These are phyloP conservation scores for Flaveria floridana DNA, from an alignment of 140 eudicot species.

Conservation along the genomic window DNA sequence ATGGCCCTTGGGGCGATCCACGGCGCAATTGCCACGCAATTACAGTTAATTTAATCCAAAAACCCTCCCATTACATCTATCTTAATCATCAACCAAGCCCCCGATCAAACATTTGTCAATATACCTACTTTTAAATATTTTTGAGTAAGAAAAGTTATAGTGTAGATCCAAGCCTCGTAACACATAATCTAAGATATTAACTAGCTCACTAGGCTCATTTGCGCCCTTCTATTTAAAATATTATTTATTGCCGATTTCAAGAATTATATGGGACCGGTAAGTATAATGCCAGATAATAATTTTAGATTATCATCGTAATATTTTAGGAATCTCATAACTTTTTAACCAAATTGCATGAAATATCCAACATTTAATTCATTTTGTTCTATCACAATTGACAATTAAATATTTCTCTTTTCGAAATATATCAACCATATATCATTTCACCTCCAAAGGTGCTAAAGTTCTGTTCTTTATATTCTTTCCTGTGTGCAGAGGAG, in stretches of 20 bases:
- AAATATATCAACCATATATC: background rate
- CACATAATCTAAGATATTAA: no score
- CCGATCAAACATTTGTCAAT: no score
- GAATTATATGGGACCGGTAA: constrained; percentile 22
- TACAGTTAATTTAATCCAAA: no score
- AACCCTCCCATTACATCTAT: no score
- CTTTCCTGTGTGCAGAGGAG: constrained; percentile 25
- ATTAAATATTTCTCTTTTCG: background rate
- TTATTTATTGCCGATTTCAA: background rate
- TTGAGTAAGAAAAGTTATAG: no score
- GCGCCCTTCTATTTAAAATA: background rate
- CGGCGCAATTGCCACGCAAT: no score
- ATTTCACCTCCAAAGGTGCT: constrained; percentile 32
- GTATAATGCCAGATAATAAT: background rate
- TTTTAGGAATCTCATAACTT: background rate
- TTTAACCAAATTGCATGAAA: background rate
- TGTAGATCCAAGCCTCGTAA: no score
- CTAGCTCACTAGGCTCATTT: no score
- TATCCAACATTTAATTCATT: constrained; percentile 16
- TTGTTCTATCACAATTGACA: background rate
- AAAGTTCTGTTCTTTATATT: constrained; percentile 28
- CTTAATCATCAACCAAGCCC: no score
- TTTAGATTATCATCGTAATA: background rate
- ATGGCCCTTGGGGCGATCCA: no score
- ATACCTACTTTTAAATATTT: no score